Percentiles rank a stretch among this genome's conserved stretches.
Evolutionary conservation across 257 asterid species (phyloP).

Genomic region (Solanum pinnatisectum): DNA sequence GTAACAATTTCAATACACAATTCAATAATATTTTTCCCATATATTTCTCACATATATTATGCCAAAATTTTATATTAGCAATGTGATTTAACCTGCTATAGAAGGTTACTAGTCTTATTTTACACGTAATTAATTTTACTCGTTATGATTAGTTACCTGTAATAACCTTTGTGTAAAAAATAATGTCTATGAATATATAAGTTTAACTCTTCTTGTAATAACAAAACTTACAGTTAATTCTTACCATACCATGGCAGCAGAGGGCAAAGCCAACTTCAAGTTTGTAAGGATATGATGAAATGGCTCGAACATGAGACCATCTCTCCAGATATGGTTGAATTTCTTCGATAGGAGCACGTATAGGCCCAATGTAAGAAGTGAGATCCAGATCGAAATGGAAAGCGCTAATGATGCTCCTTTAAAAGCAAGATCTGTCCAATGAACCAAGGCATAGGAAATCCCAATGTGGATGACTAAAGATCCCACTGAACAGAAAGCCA

Average conservation of each 20-base stretch:
- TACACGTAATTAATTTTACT: neutral
- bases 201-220: neutral
- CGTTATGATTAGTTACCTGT: neutral
- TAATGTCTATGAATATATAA: neutral
- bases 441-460: conserved; percentile 35
- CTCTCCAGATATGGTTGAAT: conserved; percentile 37
- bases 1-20: too few species aligned
- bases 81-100: neutral
- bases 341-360: conserved; percentile 30
- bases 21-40: too few species aligned
- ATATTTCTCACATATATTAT: too few species aligned
- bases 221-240: neutral
- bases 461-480: conserved; percentile 46
- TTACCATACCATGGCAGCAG: conserved; percentile 77
- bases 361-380: conserved; percentile 26
- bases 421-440: conserved; percentile 31
- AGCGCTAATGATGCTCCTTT: conserved; percentile 61
- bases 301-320: conserved; percentile 11
- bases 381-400: conserved; percentile 58
- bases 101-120: neutral
- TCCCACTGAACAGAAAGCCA: conserved; percentile 40
- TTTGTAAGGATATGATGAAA: conserved; percentile 8
- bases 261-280: conserved; percentile 52
- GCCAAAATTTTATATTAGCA: neutral
- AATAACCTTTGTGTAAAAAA: neutral